Percentiles rank a stretch among this genome's conserved stretches.
These are phyloP conservation scores for Colletotrichum euphorbiae DNA, from an alignment of 2,329 filamentous ascomycete species.

Conservation along the genomic window DNA sequence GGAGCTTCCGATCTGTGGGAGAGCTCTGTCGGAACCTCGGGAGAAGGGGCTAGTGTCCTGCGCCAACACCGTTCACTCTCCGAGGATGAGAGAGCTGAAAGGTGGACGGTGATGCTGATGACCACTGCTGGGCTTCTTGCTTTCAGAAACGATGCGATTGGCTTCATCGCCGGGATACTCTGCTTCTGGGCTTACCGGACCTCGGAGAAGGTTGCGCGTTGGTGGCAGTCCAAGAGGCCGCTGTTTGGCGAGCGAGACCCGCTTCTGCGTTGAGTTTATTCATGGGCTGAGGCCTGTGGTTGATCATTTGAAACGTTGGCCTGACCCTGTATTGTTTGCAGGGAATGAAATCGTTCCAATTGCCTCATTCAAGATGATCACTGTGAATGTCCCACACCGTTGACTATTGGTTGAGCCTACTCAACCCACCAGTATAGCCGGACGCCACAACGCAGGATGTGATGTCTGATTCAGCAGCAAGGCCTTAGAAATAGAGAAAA, in stretches of 20 bases:
- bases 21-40: slow-evolving; percentile 57
- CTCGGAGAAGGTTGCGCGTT: slow-evolving; percentile 56
- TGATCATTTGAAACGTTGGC: too few species aligned
- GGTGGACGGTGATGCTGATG: slow-evolving; percentile 91
- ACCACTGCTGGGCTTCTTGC: slow-evolving; percentile 85
- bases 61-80: slow-evolving; percentile 65
- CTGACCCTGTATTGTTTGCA: too few species aligned
- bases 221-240: slow-evolving; percentile 48
- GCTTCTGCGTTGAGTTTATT: slow-evolving; percentile 40
- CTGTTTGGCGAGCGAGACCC: slow-evolving; percentile 47
- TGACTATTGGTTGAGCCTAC: too few species aligned
- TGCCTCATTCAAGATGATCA: too few species aligned
- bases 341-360: too few species aligned
- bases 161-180: slow-evolving; percentile 83
- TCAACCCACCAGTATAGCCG: too few species aligned
- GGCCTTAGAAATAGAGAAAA: too few species aligned
- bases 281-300: neutral
- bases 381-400: too few species aligned
- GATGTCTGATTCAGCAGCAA: too few species aligned
- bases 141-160: slow-evolving; percentile 90
- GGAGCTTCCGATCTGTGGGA: slow-evolving; percentile 71
- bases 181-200: slow-evolving; percentile 78
- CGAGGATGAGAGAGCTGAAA: slow-evolving; percentile 76
- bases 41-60: slow-evolving; percentile 44
- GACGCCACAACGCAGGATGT: too few species aligned